Evolutionary conservation across 192 early-diverging fungal genomes (phyloP).

Genomic region (Thamnidium elegans): DNA sequence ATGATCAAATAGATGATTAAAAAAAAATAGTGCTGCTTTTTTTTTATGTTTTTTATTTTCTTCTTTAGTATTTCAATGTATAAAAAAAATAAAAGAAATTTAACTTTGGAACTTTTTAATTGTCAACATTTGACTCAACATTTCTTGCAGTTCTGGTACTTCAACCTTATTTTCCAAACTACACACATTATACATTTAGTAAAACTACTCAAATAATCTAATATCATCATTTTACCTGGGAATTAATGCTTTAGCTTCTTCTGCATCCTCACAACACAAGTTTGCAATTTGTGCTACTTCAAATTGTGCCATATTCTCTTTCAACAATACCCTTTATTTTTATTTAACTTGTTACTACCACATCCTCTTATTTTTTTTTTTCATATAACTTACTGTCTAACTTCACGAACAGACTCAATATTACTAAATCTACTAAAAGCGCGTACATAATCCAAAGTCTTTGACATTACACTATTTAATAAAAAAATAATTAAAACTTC

Average conservation of each 20-base stretch:
- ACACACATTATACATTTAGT: not conserved
- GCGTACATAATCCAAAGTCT: conserved; percentile 83
- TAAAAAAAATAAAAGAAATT: not conserved
- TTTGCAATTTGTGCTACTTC: conserved; percentile 91
- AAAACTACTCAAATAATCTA: not conserved
- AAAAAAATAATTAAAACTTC: not conserved
- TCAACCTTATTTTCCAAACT: conserved; percentile 74
- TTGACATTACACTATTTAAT: conserved; percentile 64
- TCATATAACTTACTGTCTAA: conserved; percentile 59
- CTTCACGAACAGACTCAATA: conserved; percentile 81
- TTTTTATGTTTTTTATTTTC: not conserved
- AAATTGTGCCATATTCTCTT: conserved; percentile 59
- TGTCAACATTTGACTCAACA: conserved; percentile 80
- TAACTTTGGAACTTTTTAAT: conserved; percentile 77
- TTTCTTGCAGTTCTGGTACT: conserved; percentile 69
- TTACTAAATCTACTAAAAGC: conserved; percentile 84
- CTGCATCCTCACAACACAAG: conserved; percentile 84
- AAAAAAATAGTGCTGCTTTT: not conserved
- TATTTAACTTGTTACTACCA: not conserved
- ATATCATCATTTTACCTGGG: conserved; percentile 66
- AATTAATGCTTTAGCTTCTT: conserved; percentile 88
- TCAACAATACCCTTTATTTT: conserved; percentile 14
- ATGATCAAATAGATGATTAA: conserved; percentile 1
- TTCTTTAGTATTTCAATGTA: not conserved
- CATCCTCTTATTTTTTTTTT: not conserved